phyloP scores from a whole-genome alignment of 208 protist species.

The Herpetomonas samuelpessoai region DNA sequence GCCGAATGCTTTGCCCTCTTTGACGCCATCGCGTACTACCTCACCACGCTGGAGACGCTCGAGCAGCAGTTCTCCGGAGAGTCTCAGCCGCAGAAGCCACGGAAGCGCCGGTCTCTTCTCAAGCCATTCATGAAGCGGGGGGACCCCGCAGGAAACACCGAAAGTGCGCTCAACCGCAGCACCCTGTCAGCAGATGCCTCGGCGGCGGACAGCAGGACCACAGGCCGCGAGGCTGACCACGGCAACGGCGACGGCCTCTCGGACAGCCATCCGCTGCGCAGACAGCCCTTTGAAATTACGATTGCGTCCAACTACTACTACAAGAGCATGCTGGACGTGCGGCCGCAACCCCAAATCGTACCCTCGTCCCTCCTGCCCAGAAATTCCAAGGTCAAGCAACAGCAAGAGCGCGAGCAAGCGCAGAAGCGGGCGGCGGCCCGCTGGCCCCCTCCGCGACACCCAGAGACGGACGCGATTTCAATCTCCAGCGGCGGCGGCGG shows the following conservation, averaged over 20 bases:
- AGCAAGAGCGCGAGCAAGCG: no score
- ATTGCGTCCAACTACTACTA: slow-evolving; percentile 69
- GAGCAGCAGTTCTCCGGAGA: slow-evolving; percentile 16
- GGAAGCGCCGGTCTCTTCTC: slow-evolving; percentile 16
- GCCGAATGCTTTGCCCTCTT: slow-evolving; percentile 53
- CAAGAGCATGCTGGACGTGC: slow-evolving; percentile 31
- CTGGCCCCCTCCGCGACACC: no score
- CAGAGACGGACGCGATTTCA: no score
- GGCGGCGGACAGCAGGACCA: no score
- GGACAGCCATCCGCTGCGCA: slow-evolving; percentile 4
- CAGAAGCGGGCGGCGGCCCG: no score
- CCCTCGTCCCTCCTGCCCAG: neutral
- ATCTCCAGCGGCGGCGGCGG: no score
- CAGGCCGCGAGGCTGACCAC: neutral
- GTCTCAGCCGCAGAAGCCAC: slow-evolving; percentile 1
- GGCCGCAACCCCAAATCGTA: slow-evolving; percentile 7
- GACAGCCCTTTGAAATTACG: slow-evolving; percentile 46
- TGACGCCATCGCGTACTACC: slow-evolving; percentile 55
- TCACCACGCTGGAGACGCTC: slow-evolving; percentile 26
- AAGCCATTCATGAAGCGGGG: slow-evolving; percentile 6
- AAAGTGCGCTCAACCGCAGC: no score
- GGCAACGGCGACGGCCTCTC: neutral
- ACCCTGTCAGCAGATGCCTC: no score
- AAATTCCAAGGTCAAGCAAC: no score
- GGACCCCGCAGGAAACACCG: no score